Percentiles rank a stretch among this genome's conserved stretches.
Evolutionary conservation across 2,329 filamentous ascomycete species (phyloP).

Genomic region (Zymoseptoria tritici): DNA sequence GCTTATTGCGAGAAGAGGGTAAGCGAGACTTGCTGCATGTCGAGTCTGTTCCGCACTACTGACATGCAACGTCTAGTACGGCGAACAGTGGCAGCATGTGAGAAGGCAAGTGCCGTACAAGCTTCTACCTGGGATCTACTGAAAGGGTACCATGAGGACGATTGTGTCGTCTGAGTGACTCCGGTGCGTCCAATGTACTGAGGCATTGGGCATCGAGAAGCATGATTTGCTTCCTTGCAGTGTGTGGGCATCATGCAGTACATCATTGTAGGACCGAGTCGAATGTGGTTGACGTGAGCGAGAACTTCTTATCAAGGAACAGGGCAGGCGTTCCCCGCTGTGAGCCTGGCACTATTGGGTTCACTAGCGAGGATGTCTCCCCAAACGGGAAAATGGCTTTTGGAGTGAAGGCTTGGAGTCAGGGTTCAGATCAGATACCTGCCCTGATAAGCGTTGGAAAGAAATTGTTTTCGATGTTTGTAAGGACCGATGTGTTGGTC

Average conservation of each 20-base stretch:
- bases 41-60: slow-evolving; percentile 2
- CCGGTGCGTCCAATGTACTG: too few relatives aligned
- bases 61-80: slow-evolving; percentile 14
- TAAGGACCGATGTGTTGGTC: background rate
- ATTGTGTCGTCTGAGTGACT: too few relatives aligned
- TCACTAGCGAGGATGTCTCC: background rate
- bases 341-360: background rate
- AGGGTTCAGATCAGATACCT: background rate
- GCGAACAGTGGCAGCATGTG: slow-evolving; percentile 19
- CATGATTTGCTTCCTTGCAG: too few relatives aligned
- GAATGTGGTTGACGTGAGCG: too few relatives aligned
- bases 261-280: too few relatives aligned
- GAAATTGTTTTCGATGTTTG: background rate
- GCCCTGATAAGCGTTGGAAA: background rate
- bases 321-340: too few relatives aligned
- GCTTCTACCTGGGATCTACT: slow-evolving; percentile 22
- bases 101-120: slow-evolving; percentile 20
- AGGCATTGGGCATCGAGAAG: too few relatives aligned
- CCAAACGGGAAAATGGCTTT: background rate
- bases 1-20: slow-evolving; percentile 22
- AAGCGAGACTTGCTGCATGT: background rate
- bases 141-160: background rate
- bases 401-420: background rate
- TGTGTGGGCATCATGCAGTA: too few relatives aligned
- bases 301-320: too few relatives aligned